These are phyloP conservation scores for Hypoxylon sp. DNA, from an alignment of 2,329 filamentous ascomycete species.

Conservation along the genomic window DNA sequence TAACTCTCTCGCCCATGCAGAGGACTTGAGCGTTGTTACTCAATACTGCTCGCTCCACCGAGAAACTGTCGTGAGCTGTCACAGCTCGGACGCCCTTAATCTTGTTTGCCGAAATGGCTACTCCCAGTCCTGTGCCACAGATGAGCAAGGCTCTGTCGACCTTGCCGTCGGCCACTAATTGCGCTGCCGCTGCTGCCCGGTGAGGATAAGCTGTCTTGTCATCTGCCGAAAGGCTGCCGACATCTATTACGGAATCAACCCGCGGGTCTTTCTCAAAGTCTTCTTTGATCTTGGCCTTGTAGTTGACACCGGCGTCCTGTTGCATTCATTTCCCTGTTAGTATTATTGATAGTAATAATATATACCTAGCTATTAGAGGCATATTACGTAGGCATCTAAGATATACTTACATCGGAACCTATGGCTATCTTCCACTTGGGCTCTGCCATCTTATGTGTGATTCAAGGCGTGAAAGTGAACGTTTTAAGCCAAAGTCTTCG, in stretches of 20 bases:
- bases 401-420: slow-evolving; percentile 69
- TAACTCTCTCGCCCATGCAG: slow-evolving; percentile 87
- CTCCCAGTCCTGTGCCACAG: slow-evolving; percentile 88
- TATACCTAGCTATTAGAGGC: neutral
- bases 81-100: slow-evolving; percentile 88
- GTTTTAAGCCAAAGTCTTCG: neutral
- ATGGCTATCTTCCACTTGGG: slow-evolving; percentile 68
- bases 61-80: slow-evolving; percentile 89
- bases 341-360: neutral
- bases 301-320: slow-evolving; percentile 79
- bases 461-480: neutral
- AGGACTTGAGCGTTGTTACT: slow-evolving; percentile 91
- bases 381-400: too few relatives aligned
- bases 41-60: slow-evolving; percentile 83
- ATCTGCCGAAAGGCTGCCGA: slow-evolving; percentile 75
- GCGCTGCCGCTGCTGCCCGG: slow-evolving; percentile 80
- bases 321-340: slow-evolving; percentile 12
- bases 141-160: slow-evolving; percentile 85
- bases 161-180: slow-evolving; percentile 72
- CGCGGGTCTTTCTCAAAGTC: slow-evolving; percentile 78
- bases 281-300: slow-evolving; percentile 83
- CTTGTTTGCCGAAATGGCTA: slow-evolving; percentile 92
- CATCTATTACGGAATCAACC: slow-evolving; percentile 79
- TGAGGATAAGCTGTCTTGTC: slow-evolving; percentile 89
- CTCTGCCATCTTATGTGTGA: slow-evolving; percentile 57